Evolutionary conservation across 345 rosid genomes (phyloP).

Genomic region (Citrus inodora): DNA sequence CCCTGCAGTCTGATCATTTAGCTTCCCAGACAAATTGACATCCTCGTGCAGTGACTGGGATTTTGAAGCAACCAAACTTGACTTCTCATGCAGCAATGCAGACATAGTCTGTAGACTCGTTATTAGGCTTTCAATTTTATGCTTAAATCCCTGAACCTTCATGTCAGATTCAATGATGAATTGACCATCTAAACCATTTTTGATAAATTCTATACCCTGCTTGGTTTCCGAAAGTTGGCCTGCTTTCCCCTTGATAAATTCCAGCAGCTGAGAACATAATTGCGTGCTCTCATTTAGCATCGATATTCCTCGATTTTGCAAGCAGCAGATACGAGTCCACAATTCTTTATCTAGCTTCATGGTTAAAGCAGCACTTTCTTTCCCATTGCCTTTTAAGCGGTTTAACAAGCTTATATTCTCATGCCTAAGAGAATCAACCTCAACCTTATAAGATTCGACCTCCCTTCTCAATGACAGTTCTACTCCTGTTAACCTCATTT

Average conservation of each 20-base stretch:
- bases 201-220: constrained; percentile 29
- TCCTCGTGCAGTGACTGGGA: constrained; percentile 26
- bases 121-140: constrained; percentile 62
- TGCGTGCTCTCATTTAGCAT: constrained; percentile 60
- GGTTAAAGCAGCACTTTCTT: constrained; percentile 48
- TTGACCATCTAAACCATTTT: constrained; percentile 55
- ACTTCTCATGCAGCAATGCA: constrained; percentile 62
- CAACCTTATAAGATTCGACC: constrained; percentile 55
- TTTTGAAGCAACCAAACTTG: constrained; percentile 37
- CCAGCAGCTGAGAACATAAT: constrained; percentile 62
- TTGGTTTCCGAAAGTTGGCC: constrained; percentile 44
- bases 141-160: constrained; percentile 67
- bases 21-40: constrained; percentile 26
- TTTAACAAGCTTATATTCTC: constrained; percentile 79
- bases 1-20: constrained; percentile 45
- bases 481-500: constrained; percentile 74
- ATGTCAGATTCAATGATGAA: constrained; percentile 70
- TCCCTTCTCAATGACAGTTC: constrained; percentile 81
- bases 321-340: constrained; percentile 49
- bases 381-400: constrained; percentile 61
- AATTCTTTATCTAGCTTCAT: constrained; percentile 75
- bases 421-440: constrained; percentile 72
- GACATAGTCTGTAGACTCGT: constrained; percentile 74
- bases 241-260: constrained; percentile 51
- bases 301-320: constrained; percentile 79